These are phyloP conservation scores for Cladosporium sp. DNA, from an alignment of 2,329 filamentous ascomycete species.

Conservation along the genomic window DNA sequence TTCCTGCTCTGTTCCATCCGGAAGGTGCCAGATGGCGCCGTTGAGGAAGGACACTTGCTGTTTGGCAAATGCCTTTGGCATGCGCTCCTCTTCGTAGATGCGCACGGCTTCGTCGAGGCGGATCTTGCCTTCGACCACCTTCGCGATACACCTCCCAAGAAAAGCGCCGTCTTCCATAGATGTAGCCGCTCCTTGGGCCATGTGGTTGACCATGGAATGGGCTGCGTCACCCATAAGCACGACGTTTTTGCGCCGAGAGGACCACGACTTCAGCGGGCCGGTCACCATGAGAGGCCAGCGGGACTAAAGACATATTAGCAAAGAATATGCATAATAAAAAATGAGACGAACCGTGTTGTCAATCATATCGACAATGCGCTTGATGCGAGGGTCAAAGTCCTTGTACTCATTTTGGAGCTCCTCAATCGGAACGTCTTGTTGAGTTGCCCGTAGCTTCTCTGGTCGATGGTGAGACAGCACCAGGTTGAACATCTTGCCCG, in stretches of 20 bases:
- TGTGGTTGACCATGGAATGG: constrained; percentile 39
- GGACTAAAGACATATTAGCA: constrained; percentile 10
- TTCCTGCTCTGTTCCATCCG: constrained; percentile 29
- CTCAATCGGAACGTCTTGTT: constrained; percentile 35
- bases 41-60: constrained; percentile 39
- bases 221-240: constrained; percentile 42
- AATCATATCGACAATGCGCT: constrained; percentile 38
- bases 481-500: constrained; percentile 41
- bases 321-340: not conserved
- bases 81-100: constrained; percentile 37
- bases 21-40: constrained; percentile 32
- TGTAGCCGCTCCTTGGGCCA: constrained; percentile 42
- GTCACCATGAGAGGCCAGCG: constrained; percentile 42
- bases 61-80: constrained; percentile 39
- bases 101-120: constrained; percentile 31
- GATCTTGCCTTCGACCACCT: constrained; percentile 32
- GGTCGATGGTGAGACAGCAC: constrained; percentile 39
- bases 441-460: constrained; percentile 22
- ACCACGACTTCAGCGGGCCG: constrained; percentile 38
- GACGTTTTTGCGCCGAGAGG: constrained; percentile 36
- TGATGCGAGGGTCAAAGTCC: constrained; percentile 41
- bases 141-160: constrained; percentile 32
- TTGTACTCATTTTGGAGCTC: constrained; percentile 39
- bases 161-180: constrained; percentile 41
- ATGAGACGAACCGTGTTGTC: constrained; percentile 19